Evolutionary conservation across 83 land plant species (phyloP), one percentile per base, ranked within the genome.

Genomic region (Isoetes engelmannii): DNA sequence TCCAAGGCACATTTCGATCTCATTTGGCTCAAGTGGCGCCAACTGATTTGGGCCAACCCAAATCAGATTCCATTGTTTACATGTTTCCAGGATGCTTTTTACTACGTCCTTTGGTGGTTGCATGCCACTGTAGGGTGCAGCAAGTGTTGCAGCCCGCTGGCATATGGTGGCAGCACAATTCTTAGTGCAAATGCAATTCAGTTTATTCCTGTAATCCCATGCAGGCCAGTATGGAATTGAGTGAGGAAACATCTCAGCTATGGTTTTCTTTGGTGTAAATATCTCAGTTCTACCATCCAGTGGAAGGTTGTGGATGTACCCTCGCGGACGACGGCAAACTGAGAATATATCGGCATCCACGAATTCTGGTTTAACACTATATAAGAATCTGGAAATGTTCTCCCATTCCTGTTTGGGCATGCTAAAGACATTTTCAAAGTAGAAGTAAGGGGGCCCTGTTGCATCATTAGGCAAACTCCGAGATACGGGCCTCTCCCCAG

Each of bases 281-380:
- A 89, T 65, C 55, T 69, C 71, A 58, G 45, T 71, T 56, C 92
- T 80, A 8, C 80, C 78, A 28, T 78, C 78, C 4, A 75, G 50
- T 8, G 97, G 97, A 19, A 92, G 84, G 72, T 92, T 92, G 77
- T 92, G 97, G 17, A 92, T 57, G 65, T 92, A 92, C 0, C 97
- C 97, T 53, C 92, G 78, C 9, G 74, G 79, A 61, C 97, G 76
- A 18, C 65, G 73, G 43, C 84, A 72, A 7, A 85, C 90, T 18
- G 94, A 92, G 69, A 86, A 92, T 59, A 67, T 73, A 47, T 70
- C 69, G 28, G 85, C 28, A 72, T 81, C 74, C 6, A 81, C 84
- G 67, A 82, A 82, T 61, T 89, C 92, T 0, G 91, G 89, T 49
- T 83, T 69, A 49, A 84, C 58, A 17, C 69, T 77, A 72, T 83